These are phyloP conservation scores for Aegilops sharonensis DNA, from an alignment of 176 grass and related monocot species.

Conservation along the genomic window DNA sequence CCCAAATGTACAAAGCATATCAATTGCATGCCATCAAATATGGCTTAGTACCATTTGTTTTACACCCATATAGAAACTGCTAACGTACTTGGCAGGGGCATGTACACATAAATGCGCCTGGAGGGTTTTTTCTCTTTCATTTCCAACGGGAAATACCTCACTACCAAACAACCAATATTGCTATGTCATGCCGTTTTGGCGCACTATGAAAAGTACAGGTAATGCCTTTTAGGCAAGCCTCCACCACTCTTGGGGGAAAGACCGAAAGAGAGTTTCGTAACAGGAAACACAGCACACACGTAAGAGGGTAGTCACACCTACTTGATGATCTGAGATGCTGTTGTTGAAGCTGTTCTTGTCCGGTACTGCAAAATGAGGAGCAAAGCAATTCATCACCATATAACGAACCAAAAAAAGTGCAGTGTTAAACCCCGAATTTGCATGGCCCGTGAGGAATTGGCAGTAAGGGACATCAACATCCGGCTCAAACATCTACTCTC, in stretches of 20 bases:
- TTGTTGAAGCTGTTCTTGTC: conserved; percentile 98
- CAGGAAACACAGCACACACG: neutral
- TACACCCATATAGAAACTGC: neutral
- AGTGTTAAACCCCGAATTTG: neutral
- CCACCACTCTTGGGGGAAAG: neutral
- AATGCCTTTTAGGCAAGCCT: neutral
- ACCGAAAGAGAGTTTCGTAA: neutral
- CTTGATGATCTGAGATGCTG: conserved; percentile 98
- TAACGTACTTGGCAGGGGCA: neutral
- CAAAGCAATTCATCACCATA: neutral
- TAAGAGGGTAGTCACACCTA: conserved; percentile 95
- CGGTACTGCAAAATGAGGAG: conserved; percentile 53
- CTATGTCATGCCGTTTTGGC: neutral
- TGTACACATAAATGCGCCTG: neutral
- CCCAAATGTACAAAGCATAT: neutral
- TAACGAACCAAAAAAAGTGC: neutral
- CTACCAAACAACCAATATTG: neutral
- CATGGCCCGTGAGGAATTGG: neutral
- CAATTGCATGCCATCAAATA: neutral
- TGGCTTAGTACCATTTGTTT: neutral
- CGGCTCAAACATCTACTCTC: neutral
- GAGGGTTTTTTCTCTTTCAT: neutral
- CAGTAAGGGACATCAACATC: neutral
- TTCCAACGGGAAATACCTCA: neutral
- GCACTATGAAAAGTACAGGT: neutral